Conservation (phyloP, 2,329 filamentous ascomycete genomes). For the Ceratocystis papillata region DNA sequence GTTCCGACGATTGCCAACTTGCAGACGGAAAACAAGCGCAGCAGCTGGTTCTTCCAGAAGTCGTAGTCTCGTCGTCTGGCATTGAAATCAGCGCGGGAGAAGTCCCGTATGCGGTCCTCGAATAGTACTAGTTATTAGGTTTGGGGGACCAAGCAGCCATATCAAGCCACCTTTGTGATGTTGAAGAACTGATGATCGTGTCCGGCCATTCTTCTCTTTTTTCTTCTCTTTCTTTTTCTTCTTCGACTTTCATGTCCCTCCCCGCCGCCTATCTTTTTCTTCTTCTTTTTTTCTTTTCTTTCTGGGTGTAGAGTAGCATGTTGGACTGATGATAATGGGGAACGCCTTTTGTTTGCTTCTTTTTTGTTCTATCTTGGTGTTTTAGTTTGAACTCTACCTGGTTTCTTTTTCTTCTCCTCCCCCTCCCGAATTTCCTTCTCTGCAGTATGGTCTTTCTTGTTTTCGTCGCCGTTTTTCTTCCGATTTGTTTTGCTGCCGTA, state of each 20-base stretch:
- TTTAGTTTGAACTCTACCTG: not conserved
- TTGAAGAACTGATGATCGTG: conserved; percentile 20
- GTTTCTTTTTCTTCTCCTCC: conserved; percentile 5
- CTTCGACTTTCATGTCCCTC: not conserved
- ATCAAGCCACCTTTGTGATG: conserved; percentile 12
- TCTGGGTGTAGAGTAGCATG: conserved; percentile 17
- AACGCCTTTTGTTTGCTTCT: conserved; percentile 6
- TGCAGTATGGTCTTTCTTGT: conserved; percentile 7
- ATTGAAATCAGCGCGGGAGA: conserved; percentile 18
- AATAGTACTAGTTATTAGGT: conserved; percentile 17
- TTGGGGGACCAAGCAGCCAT: conserved; percentile 11
- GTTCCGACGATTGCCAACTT: conserved; percentile 49
- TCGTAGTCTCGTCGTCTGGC: conserved; percentile 31
- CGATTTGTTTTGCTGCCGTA: not conserved
- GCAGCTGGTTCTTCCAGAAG: conserved; percentile 66
- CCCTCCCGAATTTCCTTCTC: not conserved
- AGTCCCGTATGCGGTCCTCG: conserved; percentile 15
- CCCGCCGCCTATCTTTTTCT: not conserved
- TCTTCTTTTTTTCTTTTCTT: conserved; percentile 15
- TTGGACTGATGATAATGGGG: conserved; percentile 18
- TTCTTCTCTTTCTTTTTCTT: not conserved
- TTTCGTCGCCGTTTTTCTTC: conserved; percentile 17
- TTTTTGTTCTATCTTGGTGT: conserved; percentile 4
- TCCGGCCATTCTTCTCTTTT: not conserved
- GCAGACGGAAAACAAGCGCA: conserved; percentile 55